These are phyloP conservation scores for Chamaenerion angustifolium DNA, from an alignment of 345 rosid genomes.

Conservation along the genomic window DNA sequence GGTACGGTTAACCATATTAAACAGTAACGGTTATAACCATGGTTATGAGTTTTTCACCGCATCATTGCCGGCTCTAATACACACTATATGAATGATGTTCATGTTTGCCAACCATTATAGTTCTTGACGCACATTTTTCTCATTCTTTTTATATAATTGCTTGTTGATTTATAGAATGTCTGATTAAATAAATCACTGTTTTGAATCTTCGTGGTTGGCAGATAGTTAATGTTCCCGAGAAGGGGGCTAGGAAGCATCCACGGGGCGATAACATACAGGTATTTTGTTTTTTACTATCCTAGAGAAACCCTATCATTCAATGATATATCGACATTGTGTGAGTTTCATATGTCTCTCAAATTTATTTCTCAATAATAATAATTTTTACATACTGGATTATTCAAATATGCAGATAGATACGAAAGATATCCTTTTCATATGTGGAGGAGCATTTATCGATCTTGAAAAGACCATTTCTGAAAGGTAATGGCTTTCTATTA, in stretches of 20 bases:
- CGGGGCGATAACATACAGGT: constrained; percentile 3
- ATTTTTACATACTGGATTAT: no score
- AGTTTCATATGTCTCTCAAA: constrained; percentile 15
- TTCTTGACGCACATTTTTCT: no score
- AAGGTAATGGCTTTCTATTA: constrained; percentile 31
- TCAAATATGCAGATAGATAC: constrained; percentile 54
- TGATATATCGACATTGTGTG: no score
- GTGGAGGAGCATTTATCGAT: constrained; percentile 94
- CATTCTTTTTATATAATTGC: not conserved
- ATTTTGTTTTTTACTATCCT: not conserved
- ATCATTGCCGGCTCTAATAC: no score
- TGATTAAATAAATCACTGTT: not conserved
- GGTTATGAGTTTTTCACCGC: no score
- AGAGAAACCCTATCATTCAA: not conserved
- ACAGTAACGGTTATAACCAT: no score
- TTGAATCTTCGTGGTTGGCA: constrained; percentile 7
- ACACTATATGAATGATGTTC: no score
- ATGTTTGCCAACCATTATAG: no score
- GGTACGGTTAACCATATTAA: no score
- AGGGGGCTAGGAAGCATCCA: constrained; percentile 2
- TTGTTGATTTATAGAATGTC: not conserved
- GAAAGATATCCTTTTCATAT: constrained; percentile 84
- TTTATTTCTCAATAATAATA: not conserved
- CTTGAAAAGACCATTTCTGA: constrained; percentile 90
- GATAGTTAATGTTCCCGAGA: constrained; percentile 1